phyloP scores from a whole-genome alignment of 768 basidiomycete genomes.

The Crucibulum laeve region DNA sequence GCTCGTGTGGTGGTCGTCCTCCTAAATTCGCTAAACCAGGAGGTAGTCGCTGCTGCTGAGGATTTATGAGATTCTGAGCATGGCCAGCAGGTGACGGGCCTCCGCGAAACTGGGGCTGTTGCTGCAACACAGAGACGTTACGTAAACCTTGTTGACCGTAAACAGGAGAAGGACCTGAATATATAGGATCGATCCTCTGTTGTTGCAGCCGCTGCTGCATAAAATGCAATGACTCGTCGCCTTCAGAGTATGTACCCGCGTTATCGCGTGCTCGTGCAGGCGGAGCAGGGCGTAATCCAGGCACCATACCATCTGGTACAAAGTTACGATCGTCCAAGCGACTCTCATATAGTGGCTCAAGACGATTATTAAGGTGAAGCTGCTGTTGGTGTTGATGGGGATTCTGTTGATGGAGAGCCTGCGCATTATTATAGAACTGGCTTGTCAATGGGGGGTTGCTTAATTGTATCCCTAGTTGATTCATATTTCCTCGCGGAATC shows the following conservation, averaged over 20 bases:
- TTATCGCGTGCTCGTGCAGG: constrained; percentile 60
- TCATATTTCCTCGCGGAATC: constrained; percentile 27
- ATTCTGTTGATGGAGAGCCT: constrained; percentile 33
- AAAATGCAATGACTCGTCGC: constrained; percentile 61
- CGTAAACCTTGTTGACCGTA: constrained; percentile 56
- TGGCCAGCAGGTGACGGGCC: constrained; percentile 60
- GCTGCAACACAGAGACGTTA: constrained; percentile 49
- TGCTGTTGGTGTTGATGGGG: constrained; percentile 42
- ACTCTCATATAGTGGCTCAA: constrained; percentile 71
- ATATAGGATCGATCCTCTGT: constrained; percentile 54
- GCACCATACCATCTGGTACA: constrained; percentile 82
- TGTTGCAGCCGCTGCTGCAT: constrained; percentile 55
- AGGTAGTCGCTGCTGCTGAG: constrained; percentile 60
- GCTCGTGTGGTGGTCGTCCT: constrained; percentile 77
- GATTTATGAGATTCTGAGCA: constrained; percentile 39
- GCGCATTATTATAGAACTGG: constrained; percentile 31
- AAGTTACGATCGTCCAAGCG: constrained; percentile 74
- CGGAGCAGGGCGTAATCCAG: constrained; percentile 68
- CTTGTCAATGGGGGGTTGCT: constrained; percentile 26
- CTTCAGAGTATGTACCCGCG: constrained; percentile 48
- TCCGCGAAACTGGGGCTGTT: constrained; percentile 63
- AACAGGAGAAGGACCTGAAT: constrained; percentile 42
- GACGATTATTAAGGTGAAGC: constrained; percentile 40
- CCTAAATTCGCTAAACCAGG: constrained; percentile 82
- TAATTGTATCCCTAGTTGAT: constrained; percentile 16